Evolutionary conservation across 331 rosid genomes (phyloP), one percentile per base, ranked within the genome.

Genomic region (Spiraea crenata): DNA sequence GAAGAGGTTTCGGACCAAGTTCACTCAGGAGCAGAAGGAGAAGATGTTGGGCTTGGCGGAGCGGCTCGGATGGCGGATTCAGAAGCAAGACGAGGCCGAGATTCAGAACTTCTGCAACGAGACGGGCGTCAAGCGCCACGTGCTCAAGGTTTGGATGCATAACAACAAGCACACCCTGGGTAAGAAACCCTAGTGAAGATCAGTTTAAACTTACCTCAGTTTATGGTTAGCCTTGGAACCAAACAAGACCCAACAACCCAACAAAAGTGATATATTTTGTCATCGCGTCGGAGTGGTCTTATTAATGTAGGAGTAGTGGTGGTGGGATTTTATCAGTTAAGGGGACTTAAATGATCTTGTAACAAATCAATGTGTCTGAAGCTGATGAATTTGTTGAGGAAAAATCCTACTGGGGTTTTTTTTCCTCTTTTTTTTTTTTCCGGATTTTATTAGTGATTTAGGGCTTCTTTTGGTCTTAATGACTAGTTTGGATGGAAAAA

Each of bases 61-160:
- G 82, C 72, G 76, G 64, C 57, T 89, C 35, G 93, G 83, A 15
- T 90, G 90, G 97, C 79, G 90, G 77, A 88, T 89, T 74, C 98
- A 90, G 88, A 87, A 93, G 56, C 88, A 91, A 39, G 96, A 91
- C 16, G 96, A 91, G 56, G 72, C 72, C n/a, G 83, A 65, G 71
- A 90, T 93, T 9, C 96, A 85, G 74, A 86, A 85, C n/a, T 93
- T 93, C 74, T 93, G 98, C 38, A 71, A 87, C 66, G 97, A 90
- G 10, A 87, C 89, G 2, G 98, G 98, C 0, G 89, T 93, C 1
- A 84, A 83, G 78, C 97, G 92, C 57, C 90, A 89, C 14, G 98
- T 93, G 59, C 93, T 93, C 57, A 93, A 93, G 89, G 98, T 93
- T 65, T 93, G 98, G 98, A 93, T 93, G 98, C 98, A 93, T 78